Evolutionary conservation across 352 stramenopile species (phyloP), one percentile per base, ranked within the genome.

Genomic region (Phytophthora citrophthora): DNA sequence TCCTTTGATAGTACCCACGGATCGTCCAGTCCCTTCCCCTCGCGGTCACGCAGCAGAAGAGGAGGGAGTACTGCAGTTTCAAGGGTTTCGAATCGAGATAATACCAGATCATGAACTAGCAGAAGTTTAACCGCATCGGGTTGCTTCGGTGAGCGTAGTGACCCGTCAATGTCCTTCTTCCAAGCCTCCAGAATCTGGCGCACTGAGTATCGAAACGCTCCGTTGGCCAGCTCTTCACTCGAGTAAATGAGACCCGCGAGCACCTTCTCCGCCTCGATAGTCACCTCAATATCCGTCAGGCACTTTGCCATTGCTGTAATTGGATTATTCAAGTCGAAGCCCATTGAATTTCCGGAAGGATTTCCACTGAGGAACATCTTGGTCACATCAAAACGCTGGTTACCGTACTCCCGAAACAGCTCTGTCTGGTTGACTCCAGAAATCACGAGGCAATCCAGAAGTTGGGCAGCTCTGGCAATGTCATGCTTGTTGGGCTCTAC

Each of bases 301-400:
- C 64, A 64, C 8, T 57, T 64, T 15, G 71, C 29, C 8, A 93
- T 64, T 29, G 75, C 53, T n/a, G 71, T 51, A 5, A 88, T 64
- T 6, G 59, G 32, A 39, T 71, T 47, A 2, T 38, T 66, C 9
- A 72, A 63, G 15, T 77, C 72, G 23, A 89, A 89, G 1, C 65
- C 71, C 13, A 89, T 47, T 0, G 73, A 77, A 16, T 47, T 71
- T 13, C 51, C 27, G 10, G 68, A 54, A 2, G 62, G 40, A 12
- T 83, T 68, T 7, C 79, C 70, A 27, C 65, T 66, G 0, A 92
- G 16, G 16, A 84, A 77, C 73, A 87, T 81, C 56, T 74, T 83
- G 1, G 81, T 73, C 36, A 83, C 72, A 41, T 89, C 72, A 60
- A 90, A 87, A 38, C 86, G 81, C 47, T 91, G 77, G 29, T 86